phyloP scores from a whole-genome alignment of 768 basidiomycete genomes.

The Pluteus cervinus region DNA sequence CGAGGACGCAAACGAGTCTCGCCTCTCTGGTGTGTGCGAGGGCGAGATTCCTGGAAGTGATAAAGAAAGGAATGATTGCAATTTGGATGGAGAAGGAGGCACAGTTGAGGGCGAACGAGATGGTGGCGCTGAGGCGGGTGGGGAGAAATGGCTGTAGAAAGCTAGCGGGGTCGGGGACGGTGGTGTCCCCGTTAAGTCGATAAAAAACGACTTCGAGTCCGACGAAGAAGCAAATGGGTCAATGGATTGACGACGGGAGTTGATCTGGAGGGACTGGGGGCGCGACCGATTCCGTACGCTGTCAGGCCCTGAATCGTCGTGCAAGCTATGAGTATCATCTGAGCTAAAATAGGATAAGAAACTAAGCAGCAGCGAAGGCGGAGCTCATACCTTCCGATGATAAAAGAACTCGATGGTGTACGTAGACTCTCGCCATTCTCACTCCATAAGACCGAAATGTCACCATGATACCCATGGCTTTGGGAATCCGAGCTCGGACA shows the following conservation, averaged over 20 bases:
- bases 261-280: conserved; percentile 2
- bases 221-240: conserved; percentile 38
- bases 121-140: conserved; percentile 12
- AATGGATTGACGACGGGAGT: conserved; percentile 13
- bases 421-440: too few species aligned
- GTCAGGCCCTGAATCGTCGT: conserved; percentile 3
- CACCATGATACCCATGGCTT: too few species aligned
- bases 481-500: too few species aligned
- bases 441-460: too few species aligned
- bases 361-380: too few species aligned
- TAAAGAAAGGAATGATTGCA: conserved; percentile 16
- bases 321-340: conserved; percentile 4
- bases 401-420: too few species aligned
- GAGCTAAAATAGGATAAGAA: too few species aligned
- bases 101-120: conserved; percentile 12
- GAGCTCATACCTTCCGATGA: conserved; percentile 18
- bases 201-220: conserved; percentile 38
- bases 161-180: too few species aligned
- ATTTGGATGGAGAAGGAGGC: conserved; percentile 19
- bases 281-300: conserved; percentile 6
- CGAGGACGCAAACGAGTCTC: too few species aligned
- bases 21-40: too few species aligned
- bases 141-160: too few species aligned
- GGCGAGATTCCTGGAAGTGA: conserved; percentile 1
- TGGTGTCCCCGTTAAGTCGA: conserved; percentile 27